Evolutionary conservation across 768 basidiomycete species (phyloP).

Genomic region (Saitozyma podzolica): DNA sequence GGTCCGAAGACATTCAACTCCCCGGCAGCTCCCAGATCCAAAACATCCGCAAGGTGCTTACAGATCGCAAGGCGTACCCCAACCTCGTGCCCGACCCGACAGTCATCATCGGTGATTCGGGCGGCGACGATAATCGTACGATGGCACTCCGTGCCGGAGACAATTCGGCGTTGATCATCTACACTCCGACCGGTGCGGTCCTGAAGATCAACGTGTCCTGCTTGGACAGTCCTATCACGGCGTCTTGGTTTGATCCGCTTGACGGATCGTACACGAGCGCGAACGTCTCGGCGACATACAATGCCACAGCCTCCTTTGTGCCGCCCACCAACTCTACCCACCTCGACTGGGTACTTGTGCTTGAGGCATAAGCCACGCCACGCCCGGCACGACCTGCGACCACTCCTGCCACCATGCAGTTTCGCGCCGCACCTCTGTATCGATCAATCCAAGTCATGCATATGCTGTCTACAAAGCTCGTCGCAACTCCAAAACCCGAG

Average conservation of each 20-base stretch:
- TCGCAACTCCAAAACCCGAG: no score
- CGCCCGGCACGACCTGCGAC: not conserved
- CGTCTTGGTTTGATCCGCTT: not conserved
- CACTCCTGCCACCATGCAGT: no score
- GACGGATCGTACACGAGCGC: not conserved
- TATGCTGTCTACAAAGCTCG: no score
- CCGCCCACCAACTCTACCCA: not conserved
- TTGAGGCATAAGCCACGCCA: not conserved
- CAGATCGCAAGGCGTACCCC: no score
- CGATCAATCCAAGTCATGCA: no score
- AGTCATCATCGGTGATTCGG: no score
- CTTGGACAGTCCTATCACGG: not conserved
- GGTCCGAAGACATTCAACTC: no score
- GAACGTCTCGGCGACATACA: not conserved
- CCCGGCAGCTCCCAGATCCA: no score
- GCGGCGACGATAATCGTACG: slow-evolving; percentile 2
- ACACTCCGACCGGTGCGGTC: not conserved
- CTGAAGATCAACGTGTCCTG: not conserved
- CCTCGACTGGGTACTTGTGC: not conserved
- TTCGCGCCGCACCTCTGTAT: no score
- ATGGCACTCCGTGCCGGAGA: not conserved
- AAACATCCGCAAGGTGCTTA: no score
- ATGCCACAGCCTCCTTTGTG: no score
- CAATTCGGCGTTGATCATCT: not conserved
- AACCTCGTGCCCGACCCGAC: no score